A percentile compares a stretch with the other conserved stretches of the same genome.
phyloP scores from a whole-genome alignment of 805 yeast species.

The Jamesozyma piceae region DNA sequence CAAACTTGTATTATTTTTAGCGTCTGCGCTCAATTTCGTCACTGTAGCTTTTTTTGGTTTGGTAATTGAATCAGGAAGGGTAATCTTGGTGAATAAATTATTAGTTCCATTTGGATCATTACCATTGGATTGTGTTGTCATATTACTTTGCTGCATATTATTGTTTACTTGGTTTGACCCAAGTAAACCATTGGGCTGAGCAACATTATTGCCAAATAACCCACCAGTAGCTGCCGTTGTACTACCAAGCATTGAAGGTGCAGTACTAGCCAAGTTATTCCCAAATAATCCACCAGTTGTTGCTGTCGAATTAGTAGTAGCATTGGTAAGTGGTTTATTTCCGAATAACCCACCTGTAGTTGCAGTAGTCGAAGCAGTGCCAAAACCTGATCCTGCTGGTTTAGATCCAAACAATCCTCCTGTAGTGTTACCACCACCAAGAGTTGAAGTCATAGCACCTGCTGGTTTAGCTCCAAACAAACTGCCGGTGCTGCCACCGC shows the following conservation, averaged over 20 bases:
- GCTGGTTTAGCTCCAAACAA: conserved; percentile 30
- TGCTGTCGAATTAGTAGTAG: conserved; percentile 10
- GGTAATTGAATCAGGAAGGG: conserved; percentile 27
- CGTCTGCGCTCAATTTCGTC: conserved; percentile 36
- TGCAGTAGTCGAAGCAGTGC: conserved; percentile 15
- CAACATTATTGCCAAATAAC: conserved; percentile 28
- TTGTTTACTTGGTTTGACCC: conserved; percentile 24
- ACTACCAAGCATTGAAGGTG: conserved; percentile 11
- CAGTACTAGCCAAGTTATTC: conserved; percentile 2
- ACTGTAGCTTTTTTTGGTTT: conserved; percentile 37
- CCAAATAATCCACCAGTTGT: conserved; percentile 29
- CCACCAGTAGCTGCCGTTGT: conserved; percentile 18
- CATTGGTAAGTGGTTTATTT: neutral
- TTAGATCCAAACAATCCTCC: conserved; percentile 4
- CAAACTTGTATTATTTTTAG: conserved; percentile 49
- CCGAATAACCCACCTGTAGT: conserved; percentile 30
- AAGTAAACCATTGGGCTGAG: conserved; percentile 30
- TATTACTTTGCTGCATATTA: neutral
- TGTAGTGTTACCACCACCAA: conserved; percentile 1
- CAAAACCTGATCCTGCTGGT: neutral
- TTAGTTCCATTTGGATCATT: neutral
- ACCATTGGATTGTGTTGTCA: neutral
- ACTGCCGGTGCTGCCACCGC: conserved; percentile 7
- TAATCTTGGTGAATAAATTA: conserved; percentile 1
- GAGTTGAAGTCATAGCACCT: neutral